Evolutionary conservation across 1,284 basidiomycete genomes (phyloP).

Genomic region (Laetiporus sulphureus): DNA sequence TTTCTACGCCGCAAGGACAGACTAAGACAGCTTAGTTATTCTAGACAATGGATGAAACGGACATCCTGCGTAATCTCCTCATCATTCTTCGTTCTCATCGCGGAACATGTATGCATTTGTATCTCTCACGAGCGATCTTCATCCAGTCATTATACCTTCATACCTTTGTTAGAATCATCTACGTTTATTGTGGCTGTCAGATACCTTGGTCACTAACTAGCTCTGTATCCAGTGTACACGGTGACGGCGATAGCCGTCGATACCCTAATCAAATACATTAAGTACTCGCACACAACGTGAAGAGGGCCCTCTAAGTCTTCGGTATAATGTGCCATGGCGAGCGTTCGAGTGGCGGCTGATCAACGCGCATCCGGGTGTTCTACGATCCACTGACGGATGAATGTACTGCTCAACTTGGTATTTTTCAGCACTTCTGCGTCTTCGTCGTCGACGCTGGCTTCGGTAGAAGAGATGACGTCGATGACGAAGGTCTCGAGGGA

Average conservation of each 20-base stretch:
- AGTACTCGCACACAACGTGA: no score
- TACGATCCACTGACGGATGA: conserved; percentile 81
- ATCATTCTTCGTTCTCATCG: neutral
- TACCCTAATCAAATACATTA: conserved; percentile 9
- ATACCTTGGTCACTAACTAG: no score
- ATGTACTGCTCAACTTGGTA: conserved; percentile 88
- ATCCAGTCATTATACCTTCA: no score
- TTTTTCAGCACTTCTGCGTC: conserved; percentile 65
- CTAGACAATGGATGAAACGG: no score
- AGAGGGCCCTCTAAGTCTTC: no score
- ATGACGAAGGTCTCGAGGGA: conserved; percentile 70
- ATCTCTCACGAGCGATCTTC: no score
- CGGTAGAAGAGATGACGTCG: conserved; percentile 75
- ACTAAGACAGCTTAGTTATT: no score
- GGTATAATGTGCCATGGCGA: no score
- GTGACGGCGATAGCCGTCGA: neutral
- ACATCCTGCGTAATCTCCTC: no score
- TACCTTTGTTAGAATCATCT: no score
- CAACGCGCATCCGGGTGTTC: conserved; percentile 14
- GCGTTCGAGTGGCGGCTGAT: no score
- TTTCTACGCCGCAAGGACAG: conserved; percentile 70
- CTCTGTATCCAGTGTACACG: neutral
- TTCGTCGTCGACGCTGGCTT: conserved; percentile 46
- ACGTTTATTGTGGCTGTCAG: no score
- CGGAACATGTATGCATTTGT: neutral